A percentile compares a stretch with the other conserved stretches of the same genome.
Conservation (phyloP, 2,329 filamentous ascomycete genomes). For the Aspergillus ochraceus region DNA sequence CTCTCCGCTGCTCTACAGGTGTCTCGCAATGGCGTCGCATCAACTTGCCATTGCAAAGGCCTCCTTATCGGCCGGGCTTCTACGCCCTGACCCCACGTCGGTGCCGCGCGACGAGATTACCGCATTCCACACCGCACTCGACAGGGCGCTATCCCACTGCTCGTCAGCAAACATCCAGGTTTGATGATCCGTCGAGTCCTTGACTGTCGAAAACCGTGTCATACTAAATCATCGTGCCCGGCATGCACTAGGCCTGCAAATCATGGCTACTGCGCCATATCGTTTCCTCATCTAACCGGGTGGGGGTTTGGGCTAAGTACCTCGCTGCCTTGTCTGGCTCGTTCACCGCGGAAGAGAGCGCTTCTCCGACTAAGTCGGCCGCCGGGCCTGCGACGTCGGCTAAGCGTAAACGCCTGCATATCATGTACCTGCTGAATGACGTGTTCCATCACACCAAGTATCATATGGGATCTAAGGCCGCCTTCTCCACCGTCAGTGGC, state of each 20-base stretch:
- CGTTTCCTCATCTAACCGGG: constrained; percentile 65
- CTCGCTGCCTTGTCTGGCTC: constrained; percentile 68
- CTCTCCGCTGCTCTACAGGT: background rate
- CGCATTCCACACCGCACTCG: constrained; percentile 66
- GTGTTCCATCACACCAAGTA: constrained; percentile 68
- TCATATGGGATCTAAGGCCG: constrained; percentile 45
- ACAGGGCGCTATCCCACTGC: constrained; percentile 67
- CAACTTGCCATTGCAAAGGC: constrained; percentile 77
- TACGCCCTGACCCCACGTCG: constrained; percentile 71
- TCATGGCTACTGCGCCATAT: constrained; percentile 77
- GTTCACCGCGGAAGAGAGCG: constrained; percentile 39
- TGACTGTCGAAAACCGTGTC: constrained; percentile 23
- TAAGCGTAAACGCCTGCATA: constrained; percentile 69
- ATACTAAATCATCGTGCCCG: constrained; percentile 36
- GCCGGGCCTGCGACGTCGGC: constrained; percentile 47
- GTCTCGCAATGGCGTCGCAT: constrained; percentile 60
- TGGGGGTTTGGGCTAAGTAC: constrained; percentile 71
- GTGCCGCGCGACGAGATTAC: constrained; percentile 69
- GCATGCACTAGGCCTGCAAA: constrained; percentile 72
- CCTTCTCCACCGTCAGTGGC: constrained; percentile 52
- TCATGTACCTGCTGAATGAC: constrained; percentile 79
- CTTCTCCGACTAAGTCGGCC: constrained; percentile 23
- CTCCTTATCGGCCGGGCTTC: constrained; percentile 70
- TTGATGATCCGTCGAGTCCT: constrained; percentile 52
- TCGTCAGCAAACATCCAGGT: constrained; percentile 84